Conservation (phyloP, 148 eudicot species). For the Drosera capensis region DNA sequence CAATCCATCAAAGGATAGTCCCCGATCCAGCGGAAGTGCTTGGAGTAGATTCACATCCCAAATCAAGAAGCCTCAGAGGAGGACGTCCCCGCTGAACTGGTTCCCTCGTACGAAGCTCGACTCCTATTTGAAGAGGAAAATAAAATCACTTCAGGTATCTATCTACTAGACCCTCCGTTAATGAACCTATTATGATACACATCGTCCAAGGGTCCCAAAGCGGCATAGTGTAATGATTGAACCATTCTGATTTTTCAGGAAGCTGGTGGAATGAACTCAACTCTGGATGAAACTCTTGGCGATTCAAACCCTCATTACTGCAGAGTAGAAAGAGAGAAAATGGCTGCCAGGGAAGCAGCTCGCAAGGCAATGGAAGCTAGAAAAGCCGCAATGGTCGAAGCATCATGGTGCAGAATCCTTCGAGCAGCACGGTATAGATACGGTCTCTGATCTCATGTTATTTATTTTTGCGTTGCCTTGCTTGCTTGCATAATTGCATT, state of each 20-base stretch:
- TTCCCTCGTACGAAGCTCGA: slow-evolving; percentile 80
- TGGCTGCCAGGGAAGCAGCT: slow-evolving; percentile 78
- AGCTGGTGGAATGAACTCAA: slow-evolving; percentile 72
- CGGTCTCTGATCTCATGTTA: background rate
- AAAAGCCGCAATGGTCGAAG: slow-evolving; percentile 95
- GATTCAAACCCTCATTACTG: slow-evolving; percentile 89
- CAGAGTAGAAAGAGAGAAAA: slow-evolving; percentile 62
- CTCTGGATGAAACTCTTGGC: slow-evolving; percentile 87
- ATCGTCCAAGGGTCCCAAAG: too few relatives aligned
- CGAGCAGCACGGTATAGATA: slow-evolving; percentile 52
- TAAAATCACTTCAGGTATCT: slow-evolving; percentile 57
- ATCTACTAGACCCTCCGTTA: background rate
- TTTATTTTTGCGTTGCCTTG: background rate
- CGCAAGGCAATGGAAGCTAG: slow-evolving; percentile 69
- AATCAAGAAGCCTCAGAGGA: slow-evolving; percentile 63
- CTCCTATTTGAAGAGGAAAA: slow-evolving; percentile 71
- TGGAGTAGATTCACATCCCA: slow-evolving; percentile 52
- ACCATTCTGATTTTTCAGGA: slow-evolving; percentile 35
- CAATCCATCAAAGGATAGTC: slow-evolving; percentile 39
- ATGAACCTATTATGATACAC: too few relatives aligned
- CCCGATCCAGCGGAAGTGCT: slow-evolving; percentile 26
- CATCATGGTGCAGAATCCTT: slow-evolving; percentile 95
- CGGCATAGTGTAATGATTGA: too few relatives aligned
- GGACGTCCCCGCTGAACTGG: slow-evolving; percentile 79
- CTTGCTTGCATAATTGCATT: too few relatives aligned